Base-by-base conservation (phyloP, 2,329 filamentous ascomycete species). In the Epicoccum sorghinum region DNA sequence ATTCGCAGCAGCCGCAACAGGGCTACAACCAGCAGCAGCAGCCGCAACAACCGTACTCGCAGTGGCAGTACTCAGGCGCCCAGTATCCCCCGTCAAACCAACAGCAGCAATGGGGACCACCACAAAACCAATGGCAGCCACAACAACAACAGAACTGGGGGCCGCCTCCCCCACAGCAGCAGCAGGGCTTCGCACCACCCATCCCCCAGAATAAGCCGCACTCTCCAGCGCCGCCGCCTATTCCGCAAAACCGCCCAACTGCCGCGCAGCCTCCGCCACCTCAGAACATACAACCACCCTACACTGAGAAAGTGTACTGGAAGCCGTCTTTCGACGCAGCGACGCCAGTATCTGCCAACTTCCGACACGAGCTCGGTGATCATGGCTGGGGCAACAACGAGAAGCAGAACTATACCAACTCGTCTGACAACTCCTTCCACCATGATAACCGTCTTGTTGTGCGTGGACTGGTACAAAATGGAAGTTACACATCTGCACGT, bases 381-480 rank as follows among this genome's bases (percentile, higher is more conserved):
- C 79, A 84, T 63, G 83, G 84, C 33, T 86, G 84, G 84, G 84
- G 84, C 22, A 86, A 86, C 64, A 80, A 84, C 56, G 84, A 86
- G 72, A 73, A 83, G 43, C 79, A 86, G 69, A 80, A 83, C 71
- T 86, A 86, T 66, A 82, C 81, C 5, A 72, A 78, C 30, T 68
- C 73, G 9, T 67, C 77, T 0, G 64, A 74, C 4, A 86, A 86
- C 62, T 79, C 79, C 22, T 86, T 86, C 66, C 77, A 85, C 63
- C 76, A 76, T 10, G 77, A 83, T 49, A 76, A 78, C 24, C 78
- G 79, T 50, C 76, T 86, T 0, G 76, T 86, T 18, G 65, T 86
- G 2, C 78, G 83, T 13, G 84, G 80, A 5, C 67, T 86, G 9
- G 77, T 77, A 10, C 65, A 75, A 37, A 62, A 65, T 24, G 61